Evolutionary conservation across 306 rosid genomes (phyloP).

Genomic region (Cucumis sativus): DNA sequence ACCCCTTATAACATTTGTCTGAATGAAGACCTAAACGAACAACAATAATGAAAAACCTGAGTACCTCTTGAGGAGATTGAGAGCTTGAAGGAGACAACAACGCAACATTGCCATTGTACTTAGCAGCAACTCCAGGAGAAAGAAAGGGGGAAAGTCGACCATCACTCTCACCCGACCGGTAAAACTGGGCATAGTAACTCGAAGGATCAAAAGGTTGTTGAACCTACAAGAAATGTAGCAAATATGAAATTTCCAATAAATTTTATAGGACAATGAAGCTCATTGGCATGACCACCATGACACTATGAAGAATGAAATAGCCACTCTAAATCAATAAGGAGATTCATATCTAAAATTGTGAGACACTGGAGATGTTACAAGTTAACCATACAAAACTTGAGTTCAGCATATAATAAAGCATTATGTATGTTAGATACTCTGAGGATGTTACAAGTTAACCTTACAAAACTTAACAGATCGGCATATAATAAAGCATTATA

Average conservation of each 20-base stretch:
- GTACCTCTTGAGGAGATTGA: slow-evolving; percentile 85
- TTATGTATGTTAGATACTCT: neutral
- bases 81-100: slow-evolving; percentile 55
- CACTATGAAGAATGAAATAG: slow-evolving; percentile 9
- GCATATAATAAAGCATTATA: slow-evolving; percentile 1
- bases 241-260: slow-evolving; percentile 3
- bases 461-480: neutral
- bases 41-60: neutral
- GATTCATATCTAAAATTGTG: neutral
- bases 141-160: slow-evolving; percentile 83
- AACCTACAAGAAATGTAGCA: slow-evolving; percentile 36
- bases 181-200: slow-evolving; percentile 78
- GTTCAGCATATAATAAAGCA: neutral
- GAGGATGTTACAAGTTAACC: neutral
- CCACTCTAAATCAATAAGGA: neutral
- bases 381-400: neutral
- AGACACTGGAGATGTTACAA: neutral
- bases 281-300: neutral
- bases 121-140: slow-evolving; percentile 51
- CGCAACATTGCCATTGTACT: slow-evolving; percentile 63
- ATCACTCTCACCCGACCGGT: slow-evolving; percentile 71
- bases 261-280: neutral
- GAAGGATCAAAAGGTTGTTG: slow-evolving; percentile 70
- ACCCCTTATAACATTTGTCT: neutral
- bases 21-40: neutral